A percentile compares a stretch with the other conserved stretches of the same genome.
phyloP scores from a whole-genome alignment of 2,329 filamentous ascomycete species.

The Penicillium palitans region DNA sequence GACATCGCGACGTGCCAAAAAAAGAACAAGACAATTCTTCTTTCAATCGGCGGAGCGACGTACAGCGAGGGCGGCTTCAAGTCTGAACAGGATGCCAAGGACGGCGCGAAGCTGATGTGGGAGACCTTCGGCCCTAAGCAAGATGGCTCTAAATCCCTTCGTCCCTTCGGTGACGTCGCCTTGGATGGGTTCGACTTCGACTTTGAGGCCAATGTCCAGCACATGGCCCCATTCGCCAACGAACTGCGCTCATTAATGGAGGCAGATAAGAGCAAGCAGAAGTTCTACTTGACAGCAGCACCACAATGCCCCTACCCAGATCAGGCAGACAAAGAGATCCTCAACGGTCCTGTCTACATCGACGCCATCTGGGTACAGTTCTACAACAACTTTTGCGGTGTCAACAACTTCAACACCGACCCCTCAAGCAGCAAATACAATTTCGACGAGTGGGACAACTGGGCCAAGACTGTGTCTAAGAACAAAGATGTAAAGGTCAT shows the following conservation, averaged over 20 bases:
- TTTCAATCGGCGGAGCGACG: slow-evolving; percentile 70
- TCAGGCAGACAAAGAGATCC: slow-evolving; percentile 56
- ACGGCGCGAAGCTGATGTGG: slow-evolving; percentile 66
- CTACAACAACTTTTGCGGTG: slow-evolving; percentile 69
- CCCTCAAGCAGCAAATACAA: slow-evolving; percentile 58
- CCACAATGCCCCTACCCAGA: slow-evolving; percentile 71
- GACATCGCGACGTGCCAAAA: slow-evolving; percentile 62
- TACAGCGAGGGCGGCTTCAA: slow-evolving; percentile 69
- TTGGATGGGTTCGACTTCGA: slow-evolving; percentile 79
- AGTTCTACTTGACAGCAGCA: slow-evolving; percentile 63
- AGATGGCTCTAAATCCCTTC: slow-evolving; percentile 46
- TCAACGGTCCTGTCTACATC: slow-evolving; percentile 56
- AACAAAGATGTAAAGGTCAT: slow-evolving; percentile 64
- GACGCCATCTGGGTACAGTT: slow-evolving; percentile 67
- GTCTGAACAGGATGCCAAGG: slow-evolving; percentile 52
- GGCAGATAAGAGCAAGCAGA: slow-evolving; percentile 52
- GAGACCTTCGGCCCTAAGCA: slow-evolving; percentile 65
- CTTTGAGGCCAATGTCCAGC: slow-evolving; percentile 61
- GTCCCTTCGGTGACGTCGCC: slow-evolving; percentile 66
- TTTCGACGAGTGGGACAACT: slow-evolving; percentile 64
- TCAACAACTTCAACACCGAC: slow-evolving; percentile 53
- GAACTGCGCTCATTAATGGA: slow-evolving; percentile 59
- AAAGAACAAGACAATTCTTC: slow-evolving; percentile 67
- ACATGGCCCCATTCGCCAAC: slow-evolving; percentile 63
- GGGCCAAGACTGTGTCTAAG: slow-evolving; percentile 59